Base-by-base conservation (phyloP, 495 filamentous ascomycete species). In the Aspergillus biplanus region DNA sequence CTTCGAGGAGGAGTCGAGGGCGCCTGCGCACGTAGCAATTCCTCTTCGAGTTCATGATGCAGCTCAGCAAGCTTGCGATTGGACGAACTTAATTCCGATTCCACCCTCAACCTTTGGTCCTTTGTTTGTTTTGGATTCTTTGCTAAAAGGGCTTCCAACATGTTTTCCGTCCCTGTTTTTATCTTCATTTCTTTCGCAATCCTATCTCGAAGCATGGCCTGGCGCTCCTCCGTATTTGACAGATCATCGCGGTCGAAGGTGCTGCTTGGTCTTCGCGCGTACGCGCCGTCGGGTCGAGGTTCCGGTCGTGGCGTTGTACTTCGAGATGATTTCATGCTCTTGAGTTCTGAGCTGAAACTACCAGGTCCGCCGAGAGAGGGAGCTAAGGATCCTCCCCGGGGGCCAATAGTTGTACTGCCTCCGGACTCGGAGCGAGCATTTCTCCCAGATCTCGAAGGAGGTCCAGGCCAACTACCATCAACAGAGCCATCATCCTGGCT, bases 101-200 rank as follows among this genome's bases (percentile, higher is more conserved):
- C 96, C 7, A 97, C 94, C 69, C 86, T 83, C 56, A 87, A 80
- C 58, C 92, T 86, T 73, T 97, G 96, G 53, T 97, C 93, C 69
- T 92, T 97, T 21, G 91, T 90, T 70, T 98, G 93, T 73, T 98
- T 99, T 12, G 90, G 87, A 70, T 95, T 97, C 75, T 99, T 99
- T n/a, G 87, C 80, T 69, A 96, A 90, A 62, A 99, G 73, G 16
- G 94, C 95, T 78, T 97, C 95, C 56, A 99, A 77, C 84, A 98
- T 86, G 72, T 99, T 99, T 82, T 99, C 95, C 56, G 93, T 97
- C 31, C 95, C 95, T 62, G 92, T 89, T 76, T 96, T 97, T 71
- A 98, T 98, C 81, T 98, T 98, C 76, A 90, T 89, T 73, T 98
- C 95, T 68, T 93, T 92, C 53, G 91, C 93, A 61, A 99, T 88